Conservation (phyloP, 495 filamentous ascomycete genomes). For the Paragyromitra xinjiangensis region DNA sequence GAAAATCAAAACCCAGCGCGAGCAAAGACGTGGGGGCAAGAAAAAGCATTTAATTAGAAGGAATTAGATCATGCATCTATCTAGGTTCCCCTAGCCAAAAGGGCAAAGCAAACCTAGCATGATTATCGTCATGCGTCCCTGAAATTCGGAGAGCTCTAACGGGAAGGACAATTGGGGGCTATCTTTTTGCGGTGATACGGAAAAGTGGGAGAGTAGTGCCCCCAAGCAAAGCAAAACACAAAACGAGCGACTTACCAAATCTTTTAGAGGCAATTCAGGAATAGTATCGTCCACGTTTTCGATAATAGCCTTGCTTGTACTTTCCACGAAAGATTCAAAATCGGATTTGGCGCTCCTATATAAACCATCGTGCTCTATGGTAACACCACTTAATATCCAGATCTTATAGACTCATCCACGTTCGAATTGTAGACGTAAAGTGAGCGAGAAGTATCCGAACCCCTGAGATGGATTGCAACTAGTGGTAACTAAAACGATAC, state of each 20-base stretch:
- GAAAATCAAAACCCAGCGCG: neutral
- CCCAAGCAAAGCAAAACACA: neutral
- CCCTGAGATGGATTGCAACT: neutral
- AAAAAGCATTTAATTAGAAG: neutral
- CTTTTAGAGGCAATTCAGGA: slow-evolving; percentile 52
- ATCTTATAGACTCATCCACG: neutral
- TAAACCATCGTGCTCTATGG: slow-evolving; percentile 44
- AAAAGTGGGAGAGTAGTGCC: neutral
- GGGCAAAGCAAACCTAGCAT: neutral
- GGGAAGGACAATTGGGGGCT: neutral
- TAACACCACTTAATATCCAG: neutral
- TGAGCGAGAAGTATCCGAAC: neutral
- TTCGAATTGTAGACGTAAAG: neutral
- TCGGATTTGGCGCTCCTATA: slow-evolving; percentile 53
- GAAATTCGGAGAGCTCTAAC: neutral
- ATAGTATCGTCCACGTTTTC: slow-evolving; percentile 50
- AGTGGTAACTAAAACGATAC: neutral
- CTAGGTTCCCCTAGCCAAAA: neutral
- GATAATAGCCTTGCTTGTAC: slow-evolving; percentile 42
- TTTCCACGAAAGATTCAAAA: slow-evolving; percentile 54
- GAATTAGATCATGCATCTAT: neutral
- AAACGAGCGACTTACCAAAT: slow-evolving; percentile 47
- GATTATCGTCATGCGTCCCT: slow-evolving; percentile 1
- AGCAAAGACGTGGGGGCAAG: neutral
- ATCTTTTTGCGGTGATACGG: neutral